Conservation (phyloP, 768 basidiomycete species). For the Agaricus subrufescens region DNA sequence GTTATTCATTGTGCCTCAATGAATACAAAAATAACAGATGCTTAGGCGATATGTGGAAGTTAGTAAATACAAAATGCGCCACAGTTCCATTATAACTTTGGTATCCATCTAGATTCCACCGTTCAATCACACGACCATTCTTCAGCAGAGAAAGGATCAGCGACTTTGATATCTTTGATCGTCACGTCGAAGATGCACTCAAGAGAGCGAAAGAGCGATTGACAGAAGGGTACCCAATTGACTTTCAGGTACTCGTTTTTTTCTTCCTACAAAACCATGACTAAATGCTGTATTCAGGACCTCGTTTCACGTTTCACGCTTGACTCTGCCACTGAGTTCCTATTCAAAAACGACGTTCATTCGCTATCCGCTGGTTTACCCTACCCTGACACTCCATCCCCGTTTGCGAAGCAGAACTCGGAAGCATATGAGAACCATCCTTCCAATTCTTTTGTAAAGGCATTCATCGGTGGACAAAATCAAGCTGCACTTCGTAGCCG, state of each 20-base stretch:
- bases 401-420: constrained; percentile 6
- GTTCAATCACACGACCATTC: constrained; percentile 64
- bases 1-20: constrained; percentile 5
- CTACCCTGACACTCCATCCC: constrained; percentile 29
- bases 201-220: constrained; percentile 38
- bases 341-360: constrained; percentile 50
- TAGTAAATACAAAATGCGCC: constrained; percentile 12
- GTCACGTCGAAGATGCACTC: constrained; percentile 45
- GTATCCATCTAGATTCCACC: constrained; percentile 41
- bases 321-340: constrained; percentile 59
- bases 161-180: constrained; percentile 58
- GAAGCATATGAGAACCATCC: constrained; percentile 12
- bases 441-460: constrained; percentile 34
- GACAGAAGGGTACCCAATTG: constrained; percentile 42
- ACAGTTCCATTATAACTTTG: neutral
- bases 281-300: constrained; percentile 23
- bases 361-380: constrained; percentile 45
- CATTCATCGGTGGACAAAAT: constrained; percentile 43
- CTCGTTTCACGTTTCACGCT: constrained; percentile 49
- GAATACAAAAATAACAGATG: neutral
- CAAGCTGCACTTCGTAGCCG: constrained; percentile 1
- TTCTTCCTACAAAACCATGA: neutral
- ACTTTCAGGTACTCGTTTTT: constrained; percentile 45
- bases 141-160: constrained; percentile 56
- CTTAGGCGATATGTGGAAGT: constrained; percentile 65